Base-by-base conservation (phyloP, 805 yeast species). In the Teunomyces gatunensis region DNA sequence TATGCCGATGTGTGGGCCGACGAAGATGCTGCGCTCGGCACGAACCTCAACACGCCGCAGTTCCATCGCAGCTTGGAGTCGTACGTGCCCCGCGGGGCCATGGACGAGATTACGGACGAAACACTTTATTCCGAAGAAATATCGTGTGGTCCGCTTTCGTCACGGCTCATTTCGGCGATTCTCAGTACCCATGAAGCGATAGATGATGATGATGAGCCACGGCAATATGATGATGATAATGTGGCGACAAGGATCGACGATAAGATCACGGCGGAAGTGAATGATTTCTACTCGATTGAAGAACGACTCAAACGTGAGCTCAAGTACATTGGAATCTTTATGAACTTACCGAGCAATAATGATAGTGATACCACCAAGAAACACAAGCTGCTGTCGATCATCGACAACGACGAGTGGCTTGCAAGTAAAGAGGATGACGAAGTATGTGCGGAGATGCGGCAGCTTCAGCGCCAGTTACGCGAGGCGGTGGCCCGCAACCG, bases 341-440 rank as follows among this genome's bases (percentile, higher is more conserved):
- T 84, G 83, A 87, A 85, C 47, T 55, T 72, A 32, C 71, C 72
- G 3, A 54, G 53, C n/a, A 43, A 51, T 50, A 80, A 44, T 61
- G 61, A 73, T 59, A 21, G 7, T 9, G 56, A 73, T 47, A 67
- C 58, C 30, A 61, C 58, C 25, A 43, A 53, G 30, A 64, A 58
- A 48, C 54, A 21, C 25, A 21, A 21, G 42, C 40, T 75, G 10
- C 60, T 57, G 3, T 63, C 61, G 42, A 69, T 73, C n/a, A 58
- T 73, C n/a, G 78, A 73, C 51, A 78, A 80, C 45, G 88, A 84
- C 61, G 77, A 73, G 25, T 91, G 97, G 97, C 68, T 85, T 11
- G 75, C 77, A 43, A 82, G 83, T 34, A 79, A 87, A 48, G 97
- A 94, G 60, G 99, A 94, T 64, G 99, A 94, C 67, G 98, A 94